A percentile compares a stretch with the other conserved stretches of the same genome.
These are phyloP conservation scores for Knoxdaviesia capensis DNA, from an alignment of 2,329 filamentous ascomycete genomes.

Conservation along the genomic window DNA sequence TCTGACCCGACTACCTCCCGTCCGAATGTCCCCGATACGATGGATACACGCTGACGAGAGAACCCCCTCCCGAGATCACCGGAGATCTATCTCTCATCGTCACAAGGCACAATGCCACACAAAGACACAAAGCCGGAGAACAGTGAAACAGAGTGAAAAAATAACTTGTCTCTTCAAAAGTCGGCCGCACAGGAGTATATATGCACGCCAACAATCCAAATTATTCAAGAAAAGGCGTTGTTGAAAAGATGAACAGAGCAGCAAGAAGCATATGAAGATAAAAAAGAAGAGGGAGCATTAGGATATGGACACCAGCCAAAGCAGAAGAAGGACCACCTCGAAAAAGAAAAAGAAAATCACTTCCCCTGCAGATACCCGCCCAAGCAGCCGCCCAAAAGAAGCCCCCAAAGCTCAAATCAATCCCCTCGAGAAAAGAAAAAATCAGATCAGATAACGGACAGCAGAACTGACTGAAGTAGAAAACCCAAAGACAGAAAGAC, in stretches of 20 bases:
- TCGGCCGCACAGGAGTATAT: neutral
- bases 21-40: too few species aligned
- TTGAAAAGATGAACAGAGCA: neutral
- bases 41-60: too few species aligned
- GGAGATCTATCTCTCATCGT: too few species aligned
- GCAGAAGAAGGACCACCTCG: neutral
- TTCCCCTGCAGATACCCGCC: neutral
- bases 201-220: neutral
- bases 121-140: too few species aligned
- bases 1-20: too few species aligned
- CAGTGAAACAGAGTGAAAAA: too few species aligned
- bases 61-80: too few species aligned
- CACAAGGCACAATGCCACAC: too few species aligned
- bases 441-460: neutral
- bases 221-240: too few species aligned
- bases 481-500: slow-evolving; percentile 3
- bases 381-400: neutral
- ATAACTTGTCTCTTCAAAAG: too few species aligned
- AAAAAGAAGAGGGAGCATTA: neutral
- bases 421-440: neutral
- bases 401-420: neutral
- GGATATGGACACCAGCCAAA: neutral
- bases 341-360: neutral
- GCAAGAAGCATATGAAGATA: neutral
- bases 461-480: neutral